phyloP scores from a whole-genome alignment of 1,139 yeast genomes.

The Debaryomyces udenii region DNA sequence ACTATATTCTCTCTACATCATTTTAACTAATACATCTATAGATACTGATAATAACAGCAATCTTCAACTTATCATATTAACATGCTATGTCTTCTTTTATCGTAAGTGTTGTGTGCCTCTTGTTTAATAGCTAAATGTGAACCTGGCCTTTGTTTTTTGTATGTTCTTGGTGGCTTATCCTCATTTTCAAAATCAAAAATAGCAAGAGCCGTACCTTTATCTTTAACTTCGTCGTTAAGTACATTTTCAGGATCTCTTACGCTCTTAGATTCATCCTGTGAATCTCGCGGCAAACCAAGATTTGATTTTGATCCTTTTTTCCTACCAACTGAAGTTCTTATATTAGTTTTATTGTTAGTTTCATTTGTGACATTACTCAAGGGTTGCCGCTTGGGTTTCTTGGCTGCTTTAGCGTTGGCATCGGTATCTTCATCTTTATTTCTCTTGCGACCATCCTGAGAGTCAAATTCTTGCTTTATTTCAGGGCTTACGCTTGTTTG shows the following conservation, averaged over 20 bases:
- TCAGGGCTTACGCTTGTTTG: slow-evolving; percentile 14
- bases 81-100: slow-evolving; percentile 10
- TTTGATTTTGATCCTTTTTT: background rate
- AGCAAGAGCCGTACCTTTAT: slow-evolving; percentile 21
- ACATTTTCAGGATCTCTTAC: background rate
- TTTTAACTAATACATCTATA: background rate
- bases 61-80: slow-evolving; percentile 7
- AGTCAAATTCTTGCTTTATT: slow-evolving; percentile 8
- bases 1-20: background rate
- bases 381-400: slow-evolving; percentile 22
- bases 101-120: background rate
- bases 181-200: slow-evolving; percentile 35
- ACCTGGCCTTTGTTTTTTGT: slow-evolving; percentile 6
- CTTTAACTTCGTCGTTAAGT: background rate
- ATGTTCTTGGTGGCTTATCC: slow-evolving; percentile 8
- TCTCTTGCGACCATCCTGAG: slow-evolving; percentile 6
- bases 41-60: slow-evolving; percentile 2
- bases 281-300: background rate
- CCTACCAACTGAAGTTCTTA: slow-evolving; percentile 7
- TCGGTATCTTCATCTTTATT: background rate
- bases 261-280: background rate
- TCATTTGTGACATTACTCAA: slow-evolving; percentile 22
- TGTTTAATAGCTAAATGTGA: background rate
- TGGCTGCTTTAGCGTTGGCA: background rate
- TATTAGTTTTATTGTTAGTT: slow-evolving; percentile 15